A percentile compares a stretch with the other conserved stretches of the same genome.
Conservation (phyloP, 345 rosid species). For the Raphanus raphanistrum region DNA sequence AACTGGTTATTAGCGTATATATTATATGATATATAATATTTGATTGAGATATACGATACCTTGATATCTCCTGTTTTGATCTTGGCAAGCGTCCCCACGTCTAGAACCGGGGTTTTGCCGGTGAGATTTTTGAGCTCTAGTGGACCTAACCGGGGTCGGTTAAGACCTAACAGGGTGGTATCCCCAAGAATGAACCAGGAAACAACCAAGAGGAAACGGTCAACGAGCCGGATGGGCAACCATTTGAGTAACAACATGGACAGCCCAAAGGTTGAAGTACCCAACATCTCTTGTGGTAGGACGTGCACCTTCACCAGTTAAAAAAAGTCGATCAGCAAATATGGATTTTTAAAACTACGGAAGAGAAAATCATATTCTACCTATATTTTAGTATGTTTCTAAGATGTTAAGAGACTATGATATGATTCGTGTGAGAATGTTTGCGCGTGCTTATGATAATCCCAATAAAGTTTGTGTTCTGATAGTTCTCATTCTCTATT, state of each 20-base stretch:
- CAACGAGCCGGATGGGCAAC: conserved; percentile 80
- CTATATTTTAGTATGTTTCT: not conserved
- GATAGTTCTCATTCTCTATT: conserved; percentile 24
- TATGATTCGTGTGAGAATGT: conserved; percentile 28
- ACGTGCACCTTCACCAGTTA: conserved; percentile 79
- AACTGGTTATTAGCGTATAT: conserved; percentile 3
- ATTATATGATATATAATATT: not conserved
- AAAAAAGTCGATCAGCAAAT: conserved; percentile 16
- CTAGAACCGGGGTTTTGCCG: conserved; percentile 92
- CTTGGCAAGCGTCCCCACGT: conserved; percentile 85
- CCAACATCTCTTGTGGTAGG: conserved; percentile 92
- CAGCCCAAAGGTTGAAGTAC: conserved; percentile 88
- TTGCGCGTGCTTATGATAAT: conserved; percentile 41
- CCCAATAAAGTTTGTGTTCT: conserved; percentile 37
- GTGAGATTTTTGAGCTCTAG: conserved; percentile 64
- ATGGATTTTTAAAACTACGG: conserved; percentile 1
- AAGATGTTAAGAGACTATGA: not conserved
- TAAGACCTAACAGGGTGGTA: conserved; percentile 63
- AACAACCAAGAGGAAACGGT: conserved; percentile 60
- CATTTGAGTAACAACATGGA: conserved; percentile 91
- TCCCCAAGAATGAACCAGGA: conserved; percentile 77
- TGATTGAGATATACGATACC: conserved; percentile 43
- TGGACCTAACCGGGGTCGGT: conserved; percentile 87
- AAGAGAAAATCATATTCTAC: conserved; percentile 15
- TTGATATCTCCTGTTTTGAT: conserved; percentile 82